These are phyloP conservation scores for Pyronema omphalodes DNA, from an alignment of 495 filamentous ascomycete genomes.

Conservation along the genomic window DNA sequence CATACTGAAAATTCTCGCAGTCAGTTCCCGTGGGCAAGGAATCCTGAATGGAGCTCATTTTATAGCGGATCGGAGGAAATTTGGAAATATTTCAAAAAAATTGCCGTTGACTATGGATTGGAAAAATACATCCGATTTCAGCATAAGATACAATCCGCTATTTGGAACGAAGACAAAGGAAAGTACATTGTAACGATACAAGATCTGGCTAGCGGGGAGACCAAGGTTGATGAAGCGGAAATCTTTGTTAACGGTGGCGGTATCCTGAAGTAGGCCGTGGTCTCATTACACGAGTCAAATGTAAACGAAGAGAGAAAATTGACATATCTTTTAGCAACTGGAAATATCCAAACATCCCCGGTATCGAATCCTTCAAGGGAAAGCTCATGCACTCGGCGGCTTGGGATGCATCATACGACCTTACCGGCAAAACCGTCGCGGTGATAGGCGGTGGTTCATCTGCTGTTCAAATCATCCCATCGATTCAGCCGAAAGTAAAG, in stretches of 20 bases:
- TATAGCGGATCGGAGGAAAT: background rate
- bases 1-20: no score
- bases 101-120: background rate
- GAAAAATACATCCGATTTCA: background rate
- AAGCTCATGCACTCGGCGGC: conserved; percentile 38
- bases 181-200: background rate
- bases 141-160: background rate
- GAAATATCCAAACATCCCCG: conserved; percentile 42
- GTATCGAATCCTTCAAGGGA: conserved; percentile 32
- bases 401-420: conserved; percentile 39
- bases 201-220: background rate
- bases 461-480: conserved; percentile 43
- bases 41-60: background rate
- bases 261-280: background rate
- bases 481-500: conserved; percentile 35
- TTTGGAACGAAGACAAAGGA: background rate
- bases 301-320: no score
- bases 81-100: background rate
- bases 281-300: no score
- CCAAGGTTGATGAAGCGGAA: background rate
- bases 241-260: background rate
- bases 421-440: conserved; percentile 37
- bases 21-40: background rate
- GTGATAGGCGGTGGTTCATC: conserved; percentile 42
- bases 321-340: conserved; percentile 22